These are phyloP conservation scores for Cystobasidium pallidum DNA, from an alignment of 1,284 basidiomycete species.

Conservation along the genomic window DNA sequence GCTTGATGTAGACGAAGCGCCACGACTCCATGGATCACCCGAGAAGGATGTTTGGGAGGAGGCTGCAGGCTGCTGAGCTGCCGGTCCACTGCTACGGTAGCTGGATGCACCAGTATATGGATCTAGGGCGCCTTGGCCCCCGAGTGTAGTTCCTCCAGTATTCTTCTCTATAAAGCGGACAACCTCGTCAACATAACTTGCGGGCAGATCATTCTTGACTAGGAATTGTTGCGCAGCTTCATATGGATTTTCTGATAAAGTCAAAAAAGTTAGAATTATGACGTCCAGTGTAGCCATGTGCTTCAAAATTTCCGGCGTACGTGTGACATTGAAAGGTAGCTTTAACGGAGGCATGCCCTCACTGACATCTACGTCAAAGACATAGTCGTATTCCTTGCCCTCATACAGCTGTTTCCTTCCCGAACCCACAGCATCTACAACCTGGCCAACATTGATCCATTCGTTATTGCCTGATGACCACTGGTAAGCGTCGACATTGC, in stretches of 20 bases:
- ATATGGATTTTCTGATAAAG: slow-evolving; percentile 80
- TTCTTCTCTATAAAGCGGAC: slow-evolving; percentile 94
- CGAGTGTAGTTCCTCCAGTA: slow-evolving; percentile 73
- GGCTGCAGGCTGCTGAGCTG: background rate
- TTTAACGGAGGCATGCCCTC: slow-evolving; percentile 92
- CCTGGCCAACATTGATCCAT: slow-evolving; percentile 94
- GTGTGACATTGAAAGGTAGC: slow-evolving; percentile 86
- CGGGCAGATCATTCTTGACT: slow-evolving; percentile 77
- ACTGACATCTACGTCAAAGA: slow-evolving; percentile 95
- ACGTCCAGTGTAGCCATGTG: background rate
- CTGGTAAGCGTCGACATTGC: slow-evolving; percentile 83
- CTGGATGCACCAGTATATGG: slow-evolving; percentile 83
- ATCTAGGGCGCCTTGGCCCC: slow-evolving; percentile 69
- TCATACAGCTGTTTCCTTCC: slow-evolving; percentile 80
- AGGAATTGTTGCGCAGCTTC: slow-evolving; percentile 87
- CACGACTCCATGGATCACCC: slow-evolving; percentile 47
- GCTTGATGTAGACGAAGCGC: slow-evolving; percentile 1
- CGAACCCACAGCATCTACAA: slow-evolving; percentile 89
- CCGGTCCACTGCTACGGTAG: slow-evolving; percentile 60
- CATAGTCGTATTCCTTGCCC: slow-evolving; percentile 96
- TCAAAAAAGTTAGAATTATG: background rate
- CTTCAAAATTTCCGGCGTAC: slow-evolving; percentile 59
- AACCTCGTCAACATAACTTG: slow-evolving; percentile 84
- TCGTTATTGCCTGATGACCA: slow-evolving; percentile 72
- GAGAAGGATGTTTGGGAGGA: slow-evolving; percentile 35